Conservation (phyloP, 2,329 filamentous ascomycete species). For the Sordariomycetes sp. region DNA sequence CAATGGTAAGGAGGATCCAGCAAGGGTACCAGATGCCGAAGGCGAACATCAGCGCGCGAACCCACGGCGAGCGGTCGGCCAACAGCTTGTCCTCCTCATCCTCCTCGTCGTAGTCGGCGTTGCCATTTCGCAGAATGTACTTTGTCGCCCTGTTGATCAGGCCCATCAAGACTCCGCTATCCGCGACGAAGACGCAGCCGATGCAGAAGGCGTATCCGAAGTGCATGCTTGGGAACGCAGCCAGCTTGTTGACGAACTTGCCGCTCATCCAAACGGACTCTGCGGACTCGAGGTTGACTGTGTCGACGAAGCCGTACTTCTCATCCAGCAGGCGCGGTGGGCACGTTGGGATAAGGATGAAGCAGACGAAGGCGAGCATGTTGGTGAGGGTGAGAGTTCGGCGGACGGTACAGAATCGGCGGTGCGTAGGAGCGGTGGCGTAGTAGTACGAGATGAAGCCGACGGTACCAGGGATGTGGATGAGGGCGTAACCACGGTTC, state of each 20-base stretch:
- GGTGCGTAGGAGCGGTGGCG: slow-evolving; percentile 54
- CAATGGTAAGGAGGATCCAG: slow-evolving; percentile 45
- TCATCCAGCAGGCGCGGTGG: slow-evolving; percentile 46
- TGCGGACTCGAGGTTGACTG: slow-evolving; percentile 31
- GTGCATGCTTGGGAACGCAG: slow-evolving; percentile 48
- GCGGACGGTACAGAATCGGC: slow-evolving; percentile 40
- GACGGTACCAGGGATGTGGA: slow-evolving; percentile 64
- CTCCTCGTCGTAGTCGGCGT: slow-evolving; percentile 5
- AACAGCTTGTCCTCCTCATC: slow-evolving; percentile 9
- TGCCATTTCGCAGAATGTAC: slow-evolving; percentile 42
- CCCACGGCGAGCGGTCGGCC: slow-evolving; percentile 10
- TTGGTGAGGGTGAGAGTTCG: slow-evolving; percentile 49
- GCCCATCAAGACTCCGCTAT: slow-evolving; percentile 36
- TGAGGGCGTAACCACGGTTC: slow-evolving; percentile 62
- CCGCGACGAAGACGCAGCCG: slow-evolving; percentile 39
- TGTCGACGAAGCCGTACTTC: slow-evolving; percentile 45
- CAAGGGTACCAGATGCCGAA: slow-evolving; percentile 41
- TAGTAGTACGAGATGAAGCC: slow-evolving; percentile 53
- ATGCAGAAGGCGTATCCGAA: slow-evolving; percentile 46
- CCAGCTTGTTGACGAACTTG: slow-evolving; percentile 46
- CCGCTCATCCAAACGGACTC: slow-evolving; percentile 53
- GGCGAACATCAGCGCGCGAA: slow-evolving; percentile 11
- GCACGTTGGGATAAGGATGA: slow-evolving; percentile 48
- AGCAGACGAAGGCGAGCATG: slow-evolving; percentile 43
- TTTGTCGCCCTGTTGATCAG: slow-evolving; percentile 9